phyloP scores from a whole-genome alignment of 768 basidiomycete species.

The Serendipita sp. region DNA sequence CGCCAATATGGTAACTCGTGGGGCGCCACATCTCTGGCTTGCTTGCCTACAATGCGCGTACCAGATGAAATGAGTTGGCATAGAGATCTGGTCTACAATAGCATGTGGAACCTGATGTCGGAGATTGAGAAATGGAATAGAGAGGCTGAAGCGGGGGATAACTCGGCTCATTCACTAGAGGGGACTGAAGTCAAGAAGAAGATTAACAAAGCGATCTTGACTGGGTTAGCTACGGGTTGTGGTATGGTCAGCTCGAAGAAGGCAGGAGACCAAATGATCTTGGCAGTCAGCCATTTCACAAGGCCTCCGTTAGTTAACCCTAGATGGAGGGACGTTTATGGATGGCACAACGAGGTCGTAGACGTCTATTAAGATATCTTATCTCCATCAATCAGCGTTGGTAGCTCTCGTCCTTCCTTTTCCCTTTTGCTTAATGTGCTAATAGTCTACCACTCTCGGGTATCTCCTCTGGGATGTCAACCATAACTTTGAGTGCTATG shows the following conservation, averaged over 20 bases:
- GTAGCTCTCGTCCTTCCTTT: too few species aligned
- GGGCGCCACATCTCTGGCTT: constrained; percentile 13
- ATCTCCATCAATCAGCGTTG: too few species aligned
- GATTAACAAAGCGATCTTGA: constrained; percentile 13
- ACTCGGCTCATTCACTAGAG: too few species aligned
- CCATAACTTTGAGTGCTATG: too few species aligned
- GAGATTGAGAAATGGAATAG: constrained; percentile 17
- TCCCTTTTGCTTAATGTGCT: too few species aligned
- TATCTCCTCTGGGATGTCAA: too few species aligned
- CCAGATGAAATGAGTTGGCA: constrained; percentile 19
- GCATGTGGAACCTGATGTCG: constrained; percentile 19
- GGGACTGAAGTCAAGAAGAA: not conserved
- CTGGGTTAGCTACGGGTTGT: constrained; percentile 12
- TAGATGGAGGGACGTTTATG: too few species aligned
- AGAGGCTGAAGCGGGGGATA: too few species aligned
- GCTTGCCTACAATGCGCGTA: constrained; percentile 21
- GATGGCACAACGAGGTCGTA: too few species aligned
- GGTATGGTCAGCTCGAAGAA: constrained; percentile 10
- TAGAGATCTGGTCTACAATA: constrained; percentile 21
- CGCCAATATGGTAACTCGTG: not conserved
- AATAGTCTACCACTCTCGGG: too few species aligned
- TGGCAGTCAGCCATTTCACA: constrained; percentile 13
- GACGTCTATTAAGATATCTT: too few species aligned
- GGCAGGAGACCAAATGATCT: constrained; percentile 15
- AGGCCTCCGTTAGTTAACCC: too few species aligned